Percentiles rank a stretch among this genome's conserved stretches.
phyloP scores from a whole-genome alignment of 148 eudicot species.

The Polygonum maritimum region DNA sequence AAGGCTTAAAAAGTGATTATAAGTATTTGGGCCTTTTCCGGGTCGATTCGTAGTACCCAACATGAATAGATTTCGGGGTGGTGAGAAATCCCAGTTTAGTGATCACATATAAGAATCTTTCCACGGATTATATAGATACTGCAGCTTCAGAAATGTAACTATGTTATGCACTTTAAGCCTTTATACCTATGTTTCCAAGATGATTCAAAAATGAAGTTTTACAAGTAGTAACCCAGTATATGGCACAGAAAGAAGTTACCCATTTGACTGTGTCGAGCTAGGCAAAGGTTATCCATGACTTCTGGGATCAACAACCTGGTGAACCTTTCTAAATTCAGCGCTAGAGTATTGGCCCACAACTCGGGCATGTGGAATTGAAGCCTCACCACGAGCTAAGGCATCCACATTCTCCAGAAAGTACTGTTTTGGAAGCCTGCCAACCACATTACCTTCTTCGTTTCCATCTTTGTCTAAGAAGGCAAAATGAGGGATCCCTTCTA shows the following conservation, averaged over 20 bases:
- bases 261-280: neutral
- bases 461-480: slow-evolving; percentile 85
- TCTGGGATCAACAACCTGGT: slow-evolving; percentile 86
- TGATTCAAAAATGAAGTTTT: neutral
- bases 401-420: slow-evolving; percentile 72
- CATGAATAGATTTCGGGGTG: neutral
- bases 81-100: neutral
- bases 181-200: neutral
- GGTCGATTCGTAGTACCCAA: neutral
- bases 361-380: slow-evolving; percentile 83
- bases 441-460: slow-evolving; percentile 88
- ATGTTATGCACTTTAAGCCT: neutral
- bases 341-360: slow-evolving; percentile 74
- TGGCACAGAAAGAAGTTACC: neutral
- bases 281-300: slow-evolving; percentile 66
- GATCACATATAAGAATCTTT: neutral
- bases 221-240: neutral
- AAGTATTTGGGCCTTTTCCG: neutral
- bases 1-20: no score
- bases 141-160: neutral
- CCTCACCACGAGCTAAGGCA: slow-evolving; percentile 68
- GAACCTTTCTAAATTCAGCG: slow-evolving; percentile 73
- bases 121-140: neutral
- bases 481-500: slow-evolving; percentile 98
- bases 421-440: slow-evolving; percentile 74